Evolutionary conservation across 257 asterid genomes (phyloP).

Genomic region (Fraxinus quadrangulata): DNA sequence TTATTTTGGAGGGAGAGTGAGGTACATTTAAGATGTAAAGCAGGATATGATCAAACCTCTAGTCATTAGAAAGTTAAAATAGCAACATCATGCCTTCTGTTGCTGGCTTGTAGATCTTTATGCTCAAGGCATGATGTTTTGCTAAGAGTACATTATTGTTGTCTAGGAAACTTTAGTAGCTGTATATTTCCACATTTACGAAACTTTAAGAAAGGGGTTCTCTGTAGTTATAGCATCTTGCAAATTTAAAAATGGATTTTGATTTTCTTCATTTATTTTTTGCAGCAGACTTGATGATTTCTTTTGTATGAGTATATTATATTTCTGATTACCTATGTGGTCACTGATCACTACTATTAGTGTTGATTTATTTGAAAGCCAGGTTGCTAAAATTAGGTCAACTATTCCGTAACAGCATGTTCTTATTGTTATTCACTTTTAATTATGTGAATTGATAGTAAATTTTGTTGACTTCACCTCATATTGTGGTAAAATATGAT

Average conservation of each 20-base stretch:
- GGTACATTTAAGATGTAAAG: neutral
- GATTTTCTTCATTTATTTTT: too few species aligned
- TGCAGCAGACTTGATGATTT: neutral
- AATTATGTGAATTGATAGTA: neutral
- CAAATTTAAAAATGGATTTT: too few species aligned
- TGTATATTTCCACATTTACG: too few species aligned
- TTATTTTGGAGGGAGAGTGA: slow-evolving; percentile 8
- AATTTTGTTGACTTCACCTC: neutral
- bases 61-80: too few species aligned
- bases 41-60: too few species aligned
- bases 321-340: neutral
- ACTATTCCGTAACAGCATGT: neutral
- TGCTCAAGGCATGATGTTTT: too few species aligned
- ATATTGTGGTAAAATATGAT: neutral
- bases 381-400: neutral
- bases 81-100: too few species aligned
- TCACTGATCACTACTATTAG: neutral
- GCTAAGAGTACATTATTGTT: slow-evolving; percentile 6
- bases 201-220: too few species aligned
- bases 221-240: neutral
- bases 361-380: neutral
- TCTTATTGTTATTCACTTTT: neutral
- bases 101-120: too few species aligned
- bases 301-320: neutral
- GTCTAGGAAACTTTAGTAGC: neutral